Percentiles rank a stretch among this genome's conserved stretches.
Conservation (phyloP, 345 rosid genomes). For the Eucalyptus marginata region DNA sequence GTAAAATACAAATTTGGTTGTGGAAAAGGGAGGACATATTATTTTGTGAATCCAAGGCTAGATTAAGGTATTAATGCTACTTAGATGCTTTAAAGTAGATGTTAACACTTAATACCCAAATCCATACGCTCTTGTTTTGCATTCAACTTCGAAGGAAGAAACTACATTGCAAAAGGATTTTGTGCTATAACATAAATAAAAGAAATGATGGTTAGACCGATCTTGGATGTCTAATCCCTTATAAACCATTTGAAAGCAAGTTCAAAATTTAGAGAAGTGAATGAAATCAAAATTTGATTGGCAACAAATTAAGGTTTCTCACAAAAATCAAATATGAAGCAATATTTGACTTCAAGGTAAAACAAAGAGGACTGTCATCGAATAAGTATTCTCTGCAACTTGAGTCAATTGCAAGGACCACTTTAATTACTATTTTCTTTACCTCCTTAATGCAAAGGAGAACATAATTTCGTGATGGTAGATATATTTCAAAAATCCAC, state of each 20-base stretch:
- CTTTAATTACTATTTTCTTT: background rate
- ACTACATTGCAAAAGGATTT: background rate
- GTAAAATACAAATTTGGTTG: background rate
- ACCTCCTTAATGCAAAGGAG: background rate
- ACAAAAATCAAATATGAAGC: background rate
- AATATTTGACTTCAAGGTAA: background rate
- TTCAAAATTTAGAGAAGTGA: background rate
- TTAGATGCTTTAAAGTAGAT: background rate
- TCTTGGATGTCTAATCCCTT: background rate
- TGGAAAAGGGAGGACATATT: background rate
- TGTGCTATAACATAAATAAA: background rate
- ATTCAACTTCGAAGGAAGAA: background rate
- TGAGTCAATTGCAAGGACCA: background rate
- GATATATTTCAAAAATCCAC: background rate
- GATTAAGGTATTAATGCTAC: background rate
- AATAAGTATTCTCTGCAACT: background rate
- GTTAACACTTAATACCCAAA: background rate
- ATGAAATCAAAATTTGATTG: background rate
- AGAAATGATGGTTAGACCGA: background rate
- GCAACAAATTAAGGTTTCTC: background rate
- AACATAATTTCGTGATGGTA: background rate
- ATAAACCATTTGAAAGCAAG: background rate
- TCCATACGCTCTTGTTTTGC: background rate
- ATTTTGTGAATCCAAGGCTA: background rate
- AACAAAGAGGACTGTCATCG: background rate